phyloP scores from a whole-genome alignment of 306 rosid species.

The Trichosanthes cucumerina region DNA sequence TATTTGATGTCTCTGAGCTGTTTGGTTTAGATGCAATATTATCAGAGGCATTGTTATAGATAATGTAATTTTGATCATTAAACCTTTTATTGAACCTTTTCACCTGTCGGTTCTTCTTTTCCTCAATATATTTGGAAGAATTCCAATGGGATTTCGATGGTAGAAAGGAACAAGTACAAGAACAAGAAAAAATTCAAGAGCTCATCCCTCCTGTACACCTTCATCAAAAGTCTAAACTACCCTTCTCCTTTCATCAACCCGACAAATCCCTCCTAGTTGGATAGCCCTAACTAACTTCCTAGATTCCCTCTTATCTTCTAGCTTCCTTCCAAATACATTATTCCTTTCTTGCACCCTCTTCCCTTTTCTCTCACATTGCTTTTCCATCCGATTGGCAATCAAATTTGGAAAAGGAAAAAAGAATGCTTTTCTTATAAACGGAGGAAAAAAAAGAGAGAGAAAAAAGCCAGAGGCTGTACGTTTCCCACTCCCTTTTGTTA shows the following conservation, averaged over 20 bases:
- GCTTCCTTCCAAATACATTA: neutral
- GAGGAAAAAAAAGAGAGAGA: neutral
- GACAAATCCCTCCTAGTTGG: neutral
- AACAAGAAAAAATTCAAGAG: neutral
- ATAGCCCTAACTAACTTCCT: neutral
- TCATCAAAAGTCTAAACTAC: neutral
- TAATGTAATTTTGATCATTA: neutral
- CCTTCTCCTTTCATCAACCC: neutral
- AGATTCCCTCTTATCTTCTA: neutral
- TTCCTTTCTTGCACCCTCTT: neutral
- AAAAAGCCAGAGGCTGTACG: neutral
- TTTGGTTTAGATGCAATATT: neutral
- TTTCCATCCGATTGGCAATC: neutral
- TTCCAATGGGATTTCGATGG: neutral
- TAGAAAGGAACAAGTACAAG: neutral
- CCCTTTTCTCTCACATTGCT: neutral
- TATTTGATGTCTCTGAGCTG: neutral
- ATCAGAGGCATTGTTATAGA: neutral
- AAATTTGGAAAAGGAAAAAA: neutral
- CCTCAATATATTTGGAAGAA: neutral
- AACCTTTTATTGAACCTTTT: neutral
- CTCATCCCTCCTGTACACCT: neutral
- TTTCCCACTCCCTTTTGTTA: neutral
- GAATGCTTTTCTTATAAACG: neutral
- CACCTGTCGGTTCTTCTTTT: neutral